phyloP scores from a whole-genome alignment of 441 rosid genomes.

The Pelargonium australe region DNA sequence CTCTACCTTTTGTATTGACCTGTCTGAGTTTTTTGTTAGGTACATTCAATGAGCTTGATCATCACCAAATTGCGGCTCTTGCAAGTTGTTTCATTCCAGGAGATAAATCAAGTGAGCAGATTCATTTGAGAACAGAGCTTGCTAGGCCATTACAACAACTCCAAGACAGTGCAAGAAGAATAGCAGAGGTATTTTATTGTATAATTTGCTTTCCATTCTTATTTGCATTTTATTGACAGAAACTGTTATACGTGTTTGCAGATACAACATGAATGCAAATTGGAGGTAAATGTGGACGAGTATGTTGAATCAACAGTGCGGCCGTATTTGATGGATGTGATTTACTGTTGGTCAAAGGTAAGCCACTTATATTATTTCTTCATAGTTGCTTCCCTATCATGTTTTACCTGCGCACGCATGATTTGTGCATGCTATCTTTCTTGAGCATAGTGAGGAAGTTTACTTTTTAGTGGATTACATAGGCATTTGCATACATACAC shows the following conservation, averaged over 20 bases:
- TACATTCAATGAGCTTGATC: conserved; percentile 90
- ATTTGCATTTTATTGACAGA: conserved; percentile 7
- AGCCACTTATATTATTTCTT: conserved; percentile 7
- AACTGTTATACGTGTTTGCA: conserved; percentile 26
- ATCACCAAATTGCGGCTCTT: conserved; percentile 96
- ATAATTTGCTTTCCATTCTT: conserved; percentile 10
- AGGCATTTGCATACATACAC: neutral
- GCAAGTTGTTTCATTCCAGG: conserved; percentile 99
- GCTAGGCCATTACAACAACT: conserved; percentile 92
- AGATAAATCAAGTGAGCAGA: conserved; percentile 84
- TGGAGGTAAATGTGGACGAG: conserved; percentile 80
- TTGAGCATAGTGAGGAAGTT: neutral
- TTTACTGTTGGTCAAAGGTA: conserved; percentile 96
- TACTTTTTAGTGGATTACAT: neutral
- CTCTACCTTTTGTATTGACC: neutral
- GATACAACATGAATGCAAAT: conserved; percentile 97
- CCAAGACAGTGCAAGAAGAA: conserved; percentile 87
- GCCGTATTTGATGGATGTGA: conserved; percentile 90
- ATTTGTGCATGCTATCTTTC: neutral
- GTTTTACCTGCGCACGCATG: neutral
- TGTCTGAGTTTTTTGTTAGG: conserved; percentile 39
- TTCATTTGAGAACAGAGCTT: conserved; percentile 80
- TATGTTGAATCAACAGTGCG: conserved; percentile 93
- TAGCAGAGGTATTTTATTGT: conserved; percentile 64
- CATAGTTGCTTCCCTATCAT: neutral